Evolutionary conservation across 108 stramenopile genomes (phyloP), one percentile per base, ranked within the genome.

Genomic region (Fragilaria crotonensis): DNA sequence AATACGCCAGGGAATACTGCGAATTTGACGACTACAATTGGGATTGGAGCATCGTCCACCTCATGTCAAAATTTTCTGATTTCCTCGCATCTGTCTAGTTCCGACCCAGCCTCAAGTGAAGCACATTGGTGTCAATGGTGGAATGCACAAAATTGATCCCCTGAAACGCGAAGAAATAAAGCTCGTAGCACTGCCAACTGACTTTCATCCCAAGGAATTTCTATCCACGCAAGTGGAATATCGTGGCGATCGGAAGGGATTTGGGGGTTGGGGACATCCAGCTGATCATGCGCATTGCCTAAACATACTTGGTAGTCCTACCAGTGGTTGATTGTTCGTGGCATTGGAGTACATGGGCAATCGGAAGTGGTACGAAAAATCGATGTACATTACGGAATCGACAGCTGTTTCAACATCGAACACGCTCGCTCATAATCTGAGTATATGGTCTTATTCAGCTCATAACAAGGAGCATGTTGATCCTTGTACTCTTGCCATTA

Each of bases 11-110:
- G 20, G 66, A 71, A 20, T 83, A 63, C 59, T 83, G 77, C 33
- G 57, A 25, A 3, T 75, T 60, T 31, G 77, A 83, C 66, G 81
- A 83, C 33, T 78, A 78, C 63, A 83, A 83, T 50, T 83, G 81
- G 77, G 78, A 79, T 57, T 79, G 78, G 78, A 50, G 62, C 0
- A 31, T 83, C 1, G 77, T 76, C 9, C 76, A 75, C 30, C 18
- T 79, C 54, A 64, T 64, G 64, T 50, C 49, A 50, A 19, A 7
- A 50, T 19, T 23, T 19, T 7, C 7, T 7, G 52, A 54, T 18
- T 11, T 19, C 77, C 81, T 19, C 48, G 44, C 33, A 30, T 52
- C 0, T 50, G 74, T 32, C 45, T 83, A 22, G 60, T 64, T 18
- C 81, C 81, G 1, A 29, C 51, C 22, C 20, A 21, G 5, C 48